phyloP scores from a whole-genome alignment of 2,329 filamentous ascomycete species.

The Ascosphaera apis region DNA sequence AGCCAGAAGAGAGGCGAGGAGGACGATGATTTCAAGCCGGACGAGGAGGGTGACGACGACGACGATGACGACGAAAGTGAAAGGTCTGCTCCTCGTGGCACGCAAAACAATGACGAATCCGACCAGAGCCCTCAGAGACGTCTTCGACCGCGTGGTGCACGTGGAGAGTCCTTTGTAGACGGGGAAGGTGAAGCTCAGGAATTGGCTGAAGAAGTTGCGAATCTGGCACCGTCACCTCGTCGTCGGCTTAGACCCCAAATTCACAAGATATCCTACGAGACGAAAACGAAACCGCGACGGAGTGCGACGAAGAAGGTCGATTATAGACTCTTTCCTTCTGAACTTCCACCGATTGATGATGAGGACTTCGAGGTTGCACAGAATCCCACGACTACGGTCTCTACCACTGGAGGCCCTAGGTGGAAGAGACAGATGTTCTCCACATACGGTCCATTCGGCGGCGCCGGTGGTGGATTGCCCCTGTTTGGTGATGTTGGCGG shows the following conservation, averaged over 20 bases:
- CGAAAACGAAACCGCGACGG: constrained; percentile 22
- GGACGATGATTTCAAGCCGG: constrained; percentile 41
- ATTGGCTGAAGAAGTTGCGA: constrained; percentile 34
- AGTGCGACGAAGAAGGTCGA: constrained; percentile 45
- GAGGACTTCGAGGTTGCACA: constrained; percentile 44
- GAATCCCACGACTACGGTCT: constrained; percentile 44
- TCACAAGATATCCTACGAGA: constrained; percentile 15
- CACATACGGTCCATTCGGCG: constrained; percentile 80
- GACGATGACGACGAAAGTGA: constrained; percentile 30
- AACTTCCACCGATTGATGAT: constrained; percentile 50
- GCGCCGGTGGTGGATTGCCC: constrained; percentile 49
- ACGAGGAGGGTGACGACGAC: constrained; percentile 30
- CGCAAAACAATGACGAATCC: constrained; percentile 21
- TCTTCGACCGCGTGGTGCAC: constrained; percentile 28
- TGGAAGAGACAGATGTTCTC: constrained; percentile 73
- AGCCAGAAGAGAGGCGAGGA: constrained; percentile 22
- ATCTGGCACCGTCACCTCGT: constrained; percentile 25
- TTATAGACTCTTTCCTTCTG: constrained; percentile 65
- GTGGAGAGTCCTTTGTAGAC: constrained; percentile 23
- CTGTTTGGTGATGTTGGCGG: constrained; percentile 50
- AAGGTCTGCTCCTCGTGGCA: constrained; percentile 26
- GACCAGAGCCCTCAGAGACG: constrained; percentile 25
- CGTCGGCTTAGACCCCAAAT: constrained; percentile 11
- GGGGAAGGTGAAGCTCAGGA: constrained; percentile 30
- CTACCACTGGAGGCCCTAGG: constrained; percentile 28